Evolutionary conservation across 192 early-diverging fungal genomes (phyloP), one percentile per base, ranked within the genome.

Genomic region (Coemansia guatemalensis): DNA sequence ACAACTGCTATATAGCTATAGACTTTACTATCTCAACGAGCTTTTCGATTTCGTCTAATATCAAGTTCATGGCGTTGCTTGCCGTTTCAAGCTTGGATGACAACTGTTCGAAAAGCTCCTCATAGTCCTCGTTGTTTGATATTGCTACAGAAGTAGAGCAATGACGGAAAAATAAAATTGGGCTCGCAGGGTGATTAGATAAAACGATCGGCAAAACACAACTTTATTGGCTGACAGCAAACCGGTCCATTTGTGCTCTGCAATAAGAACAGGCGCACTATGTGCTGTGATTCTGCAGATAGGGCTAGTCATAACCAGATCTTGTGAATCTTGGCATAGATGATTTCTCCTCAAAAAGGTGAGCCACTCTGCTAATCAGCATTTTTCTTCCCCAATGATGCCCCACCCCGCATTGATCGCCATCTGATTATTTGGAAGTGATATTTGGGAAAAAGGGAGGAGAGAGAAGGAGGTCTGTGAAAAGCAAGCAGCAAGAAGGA

Each of bases 11-110:
- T 11, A 70, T 48, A n/a, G 63, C 67, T 14, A 80, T 67, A 21
- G 73, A 68, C 51, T 73, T 67, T 64, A 74, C 72, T 59, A 81
- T 74, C 17, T 74, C 62, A 22, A 81, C 62, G 1, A 81, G 72
- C 32, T 68, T 68, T 47, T 71, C 59, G 23, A 81, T 67, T 51
- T 81, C 78, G 23, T 74, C 78, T 23, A 68, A 49, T 14, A 81
- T 74, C n/a, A 29, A 32, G 21, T 56, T 44, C 78, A 74, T 81
- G 5, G 73, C 54, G 7, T 27, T 12, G 48, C 62, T 80, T 33
- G 78, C 72, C 1, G 54, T 61, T 32, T 80, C 71, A 23, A 80
- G 68, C 48, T 80, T 69, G 17, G 50, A n/a, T 18, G 78, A 80
- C 12, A 80, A 68, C 52, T 60, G 61, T 20, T 62, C 47, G 35